Conservation (phyloP, 179 eudicot genomes). For the Silene noctiflora region DNA sequence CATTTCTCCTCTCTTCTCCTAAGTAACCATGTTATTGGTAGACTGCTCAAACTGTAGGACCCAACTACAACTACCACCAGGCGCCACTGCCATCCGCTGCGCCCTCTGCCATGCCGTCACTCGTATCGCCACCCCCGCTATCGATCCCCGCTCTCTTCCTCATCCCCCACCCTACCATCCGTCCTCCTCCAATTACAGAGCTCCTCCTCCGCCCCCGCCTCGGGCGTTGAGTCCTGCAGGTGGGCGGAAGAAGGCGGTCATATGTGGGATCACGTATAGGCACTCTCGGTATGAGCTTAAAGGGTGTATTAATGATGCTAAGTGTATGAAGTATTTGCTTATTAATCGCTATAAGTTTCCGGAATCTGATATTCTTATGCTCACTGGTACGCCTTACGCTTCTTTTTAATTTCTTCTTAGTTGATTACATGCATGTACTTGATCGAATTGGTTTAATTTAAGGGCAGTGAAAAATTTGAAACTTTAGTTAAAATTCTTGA, state of each 20-base stretch:
- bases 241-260: conserved; percentile 82
- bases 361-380: conserved; percentile 72
- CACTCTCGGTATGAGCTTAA: conserved; percentile 60
- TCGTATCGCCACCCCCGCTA: conserved; percentile 22
- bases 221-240: conserved; percentile 28
- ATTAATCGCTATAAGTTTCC: conserved; percentile 63
- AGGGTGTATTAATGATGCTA: conserved; percentile 92
- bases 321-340: conserved; percentile 69
- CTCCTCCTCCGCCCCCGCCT: conserved; percentile 35
- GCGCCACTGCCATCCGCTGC: conserved; percentile 68
- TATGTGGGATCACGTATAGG: conserved; percentile 69
- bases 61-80: conserved; percentile 62
- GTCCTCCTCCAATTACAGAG: conserved; percentile 21
- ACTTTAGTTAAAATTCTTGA: too few relatives aligned
- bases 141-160: conserved; percentile 37
- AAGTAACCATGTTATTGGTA: conserved; percentile 36
- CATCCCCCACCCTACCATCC: not conserved
- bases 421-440: too few relatives aligned
- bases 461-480: too few relatives aligned
- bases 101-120: conserved; percentile 76
- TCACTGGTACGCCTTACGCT: conserved; percentile 50
- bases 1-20: not conserved
- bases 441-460: too few relatives aligned
- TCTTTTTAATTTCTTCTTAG: too few relatives aligned
- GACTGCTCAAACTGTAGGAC: conserved; percentile 72